Evolutionary conservation across 2,329 filamentous ascomycete species (phyloP), one percentile per base, ranked within the genome.

Genomic region (Paecilomyces variotii): DNA sequence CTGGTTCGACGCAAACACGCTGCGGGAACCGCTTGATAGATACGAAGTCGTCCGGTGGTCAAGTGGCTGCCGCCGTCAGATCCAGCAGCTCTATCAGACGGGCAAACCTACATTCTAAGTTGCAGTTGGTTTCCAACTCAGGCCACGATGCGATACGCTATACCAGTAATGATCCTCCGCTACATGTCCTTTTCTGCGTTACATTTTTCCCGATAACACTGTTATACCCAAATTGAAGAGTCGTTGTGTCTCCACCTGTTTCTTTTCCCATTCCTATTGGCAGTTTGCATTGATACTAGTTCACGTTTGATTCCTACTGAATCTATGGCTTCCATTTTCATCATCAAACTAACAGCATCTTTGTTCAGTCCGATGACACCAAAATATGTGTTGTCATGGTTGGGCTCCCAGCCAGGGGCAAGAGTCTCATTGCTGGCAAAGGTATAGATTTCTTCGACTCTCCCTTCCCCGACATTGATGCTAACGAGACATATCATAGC

Each of bases 351-450:
- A 35, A 56, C 54, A 55, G 52, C 35, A 78, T 84, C 68, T 88
- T 87, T 70, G 83, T 92, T 64, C 88, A 96, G 90, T 90, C 89
- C 68, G 93, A 97, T 80, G 91, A 97, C 76, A 93, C 90, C 61
- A 90, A 90, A 75, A 95, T 99, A 79, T 97, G 93, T 76, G 92
- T 99, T 64, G 91, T 99, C 68, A 97, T 99, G 94, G 94, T 99
- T 61, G 94, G 94, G 65, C 82, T 99, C 72, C 94, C 94, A 57
- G 94, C 94, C 61, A 84, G 94, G 67, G 94, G 94, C 70, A 99
- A 99, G 83, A 96, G 91, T 79, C 86, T 96, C 75, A 97, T 99
- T 73, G 93, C 94, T 66, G 91, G 96, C 71, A 97, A 97, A 84
- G 91, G 92, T 94, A 80, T 70, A 79, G 73, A 58, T n/a, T 19